These are phyloP conservation scores for Malassezia yamatoensis DNA, from an alignment of 1,284 basidiomycete genomes.

Conservation along the genomic window DNA sequence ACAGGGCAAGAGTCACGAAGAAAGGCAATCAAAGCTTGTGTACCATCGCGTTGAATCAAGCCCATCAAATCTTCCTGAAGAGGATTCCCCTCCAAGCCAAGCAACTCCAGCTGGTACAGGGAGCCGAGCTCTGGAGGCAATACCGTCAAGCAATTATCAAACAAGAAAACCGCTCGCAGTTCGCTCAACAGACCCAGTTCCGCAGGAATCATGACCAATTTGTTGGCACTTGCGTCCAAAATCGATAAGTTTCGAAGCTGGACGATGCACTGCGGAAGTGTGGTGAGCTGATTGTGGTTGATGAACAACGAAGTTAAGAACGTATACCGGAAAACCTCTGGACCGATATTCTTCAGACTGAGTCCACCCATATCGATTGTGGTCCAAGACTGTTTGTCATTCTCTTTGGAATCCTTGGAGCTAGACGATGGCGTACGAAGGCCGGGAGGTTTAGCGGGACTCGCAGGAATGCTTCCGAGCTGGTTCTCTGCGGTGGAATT, in stretches of 20 bases:
- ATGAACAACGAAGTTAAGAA: conserved; percentile 93
- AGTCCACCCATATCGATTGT: conserved; percentile 95
- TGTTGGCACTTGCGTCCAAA: conserved; percentile 86
- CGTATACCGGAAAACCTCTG: conserved; percentile 72
- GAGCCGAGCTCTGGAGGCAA: conserved; percentile 81
- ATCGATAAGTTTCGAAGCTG: conserved; percentile 75
- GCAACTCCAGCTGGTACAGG: conserved; percentile 79
- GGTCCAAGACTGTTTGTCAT: conserved; percentile 56
- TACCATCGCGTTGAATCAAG: conserved; percentile 86
- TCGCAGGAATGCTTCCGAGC: conserved; percentile 12
- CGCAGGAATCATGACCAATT: conserved; percentile 65
- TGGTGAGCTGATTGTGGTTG: conserved; percentile 81
- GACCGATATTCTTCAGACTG: conserved; percentile 77
- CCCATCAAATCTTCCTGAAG: conserved; percentile 66
- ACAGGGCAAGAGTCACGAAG: conserved; percentile 78
- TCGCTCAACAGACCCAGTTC: conserved; percentile 84
- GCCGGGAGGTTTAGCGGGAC: conserved; percentile 15
- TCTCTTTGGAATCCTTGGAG: conserved; percentile 11
- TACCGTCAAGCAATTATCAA: conserved; percentile 80
- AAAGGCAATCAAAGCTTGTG: conserved; percentile 71
- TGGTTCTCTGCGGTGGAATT: background rate
- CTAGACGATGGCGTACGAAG: conserved; percentile 1
- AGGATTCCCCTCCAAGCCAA: conserved; percentile 94
- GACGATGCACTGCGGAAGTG: conserved; percentile 72
- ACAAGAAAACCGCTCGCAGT: conserved; percentile 83